These are phyloP conservation scores for Mediolabrus comicus DNA, from an alignment of 108 stramenopile species.

Conservation along the genomic window DNA sequence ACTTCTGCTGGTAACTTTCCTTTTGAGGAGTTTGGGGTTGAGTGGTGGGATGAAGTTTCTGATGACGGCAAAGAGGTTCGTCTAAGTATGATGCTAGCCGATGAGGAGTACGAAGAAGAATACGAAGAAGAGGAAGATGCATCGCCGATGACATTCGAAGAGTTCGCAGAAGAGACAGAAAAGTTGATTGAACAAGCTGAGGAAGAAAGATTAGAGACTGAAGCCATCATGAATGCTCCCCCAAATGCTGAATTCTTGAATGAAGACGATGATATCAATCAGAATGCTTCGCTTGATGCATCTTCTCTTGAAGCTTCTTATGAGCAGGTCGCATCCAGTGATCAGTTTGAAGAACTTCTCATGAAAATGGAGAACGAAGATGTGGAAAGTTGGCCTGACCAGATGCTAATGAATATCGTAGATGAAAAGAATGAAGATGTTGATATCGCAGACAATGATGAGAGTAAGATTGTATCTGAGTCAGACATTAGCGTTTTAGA, in stretches of 20 bases:
- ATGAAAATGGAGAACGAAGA: constrained; percentile 3
- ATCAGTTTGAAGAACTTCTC: constrained; percentile 11
- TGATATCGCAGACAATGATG: not conserved
- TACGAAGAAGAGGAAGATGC: constrained; percentile 26
- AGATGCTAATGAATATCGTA: not conserved
- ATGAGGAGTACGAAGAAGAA: constrained; percentile 60
- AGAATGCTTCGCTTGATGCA: not conserved
- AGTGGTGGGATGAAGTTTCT: constrained; percentile 59
- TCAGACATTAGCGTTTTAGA: constrained; percentile 6
- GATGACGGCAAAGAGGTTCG: constrained; percentile 59
- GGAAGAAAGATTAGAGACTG: constrained; percentile 77
- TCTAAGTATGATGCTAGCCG: constrained; percentile 59
- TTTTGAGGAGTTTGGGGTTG: constrained; percentile 1
- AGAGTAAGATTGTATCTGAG: not conserved
- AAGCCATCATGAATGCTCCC: constrained; percentile 80
- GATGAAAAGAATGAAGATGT: not conserved
- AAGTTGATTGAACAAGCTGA: constrained; percentile 54
- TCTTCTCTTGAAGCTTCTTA: not conserved
- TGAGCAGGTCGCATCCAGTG: constrained; percentile 7
- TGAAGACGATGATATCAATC: not conserved
- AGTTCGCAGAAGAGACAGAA: constrained; percentile 65
- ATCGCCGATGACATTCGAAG: constrained; percentile 52
- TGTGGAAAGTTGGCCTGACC: not conserved
- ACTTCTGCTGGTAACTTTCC: not conserved
- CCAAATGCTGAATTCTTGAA: constrained; percentile 59